Conservation (phyloP, 225 moss, liverwort and hornwort species). For the Thuidium tamariscinum region DNA sequence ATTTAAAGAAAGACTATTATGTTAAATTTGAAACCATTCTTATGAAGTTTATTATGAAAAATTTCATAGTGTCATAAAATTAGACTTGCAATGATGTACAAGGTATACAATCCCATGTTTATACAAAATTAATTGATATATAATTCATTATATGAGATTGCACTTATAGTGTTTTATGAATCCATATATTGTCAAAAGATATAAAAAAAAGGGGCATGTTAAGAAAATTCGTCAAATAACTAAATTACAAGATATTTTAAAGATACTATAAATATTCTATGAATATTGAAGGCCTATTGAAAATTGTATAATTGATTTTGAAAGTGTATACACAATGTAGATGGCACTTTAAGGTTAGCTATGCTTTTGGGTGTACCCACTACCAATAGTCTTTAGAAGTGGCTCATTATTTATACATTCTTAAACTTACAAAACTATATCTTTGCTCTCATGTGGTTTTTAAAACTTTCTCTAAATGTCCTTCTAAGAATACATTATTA, state of each 20-base stretch:
- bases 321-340: too few species aligned
- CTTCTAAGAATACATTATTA: accelerated
- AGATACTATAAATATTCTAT: accelerated
- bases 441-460: background rate
- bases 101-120: accelerated
- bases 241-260: background rate
- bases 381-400: background rate
- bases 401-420: background rate
- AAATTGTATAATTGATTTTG: too few species aligned
- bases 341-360: too few species aligned
- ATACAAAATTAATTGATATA: background rate
- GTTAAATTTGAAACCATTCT: background rate
- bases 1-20: accelerated
- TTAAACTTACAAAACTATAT: accelerated
- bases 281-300: too few species aligned
- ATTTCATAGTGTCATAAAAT: too few species aligned
- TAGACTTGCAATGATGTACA: background rate
- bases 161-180: accelerated
- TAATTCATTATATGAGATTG: accelerated
- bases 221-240: background rate
- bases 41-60: accelerated
- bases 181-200: accelerated
- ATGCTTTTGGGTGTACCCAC: too few species aligned
- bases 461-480: accelerated
- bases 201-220: background rate